These are phyloP conservation scores for Aspergillus intermedius DNA, from an alignment of 2,329 filamentous ascomycete species.

Conservation along the genomic window DNA sequence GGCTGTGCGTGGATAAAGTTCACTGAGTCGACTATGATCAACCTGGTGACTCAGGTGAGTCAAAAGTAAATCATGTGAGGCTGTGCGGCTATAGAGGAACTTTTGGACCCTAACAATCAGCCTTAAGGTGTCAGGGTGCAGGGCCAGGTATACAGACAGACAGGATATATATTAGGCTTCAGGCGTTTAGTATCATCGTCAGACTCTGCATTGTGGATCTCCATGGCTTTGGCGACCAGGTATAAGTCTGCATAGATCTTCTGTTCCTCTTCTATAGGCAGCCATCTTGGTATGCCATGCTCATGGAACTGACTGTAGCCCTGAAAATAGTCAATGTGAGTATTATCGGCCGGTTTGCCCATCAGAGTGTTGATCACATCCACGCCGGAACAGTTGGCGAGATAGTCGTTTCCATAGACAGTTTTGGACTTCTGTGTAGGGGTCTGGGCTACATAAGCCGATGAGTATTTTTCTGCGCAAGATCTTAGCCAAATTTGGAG, in stretches of 20 bases:
- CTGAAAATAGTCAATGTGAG: constrained; percentile 9
- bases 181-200: neutral
- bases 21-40: neutral
- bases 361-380: constrained; percentile 3
- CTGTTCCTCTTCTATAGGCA: constrained; percentile 7
- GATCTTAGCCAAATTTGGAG: neutral
- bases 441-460: neutral
- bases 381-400: constrained; percentile 2
- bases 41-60: too few species aligned
- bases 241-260: constrained; percentile 1
- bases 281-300: constrained; percentile 1
- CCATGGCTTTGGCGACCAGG: constrained; percentile 1
- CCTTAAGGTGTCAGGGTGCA: too few species aligned
- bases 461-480: neutral
- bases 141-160: too few species aligned
- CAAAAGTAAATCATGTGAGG: too few species aligned
- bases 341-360: constrained; percentile 1
- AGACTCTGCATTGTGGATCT: constrained; percentile 3
- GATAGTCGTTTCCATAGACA: neutral
- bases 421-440: neutral
- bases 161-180: neutral
- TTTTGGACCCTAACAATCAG: too few species aligned
- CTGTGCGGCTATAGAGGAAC: too few species aligned
- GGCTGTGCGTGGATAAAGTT: neutral
- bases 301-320: constrained; percentile 4